phyloP scores from a whole-genome alignment of 305 asterid species.

The Salvia sclarea region DNA sequence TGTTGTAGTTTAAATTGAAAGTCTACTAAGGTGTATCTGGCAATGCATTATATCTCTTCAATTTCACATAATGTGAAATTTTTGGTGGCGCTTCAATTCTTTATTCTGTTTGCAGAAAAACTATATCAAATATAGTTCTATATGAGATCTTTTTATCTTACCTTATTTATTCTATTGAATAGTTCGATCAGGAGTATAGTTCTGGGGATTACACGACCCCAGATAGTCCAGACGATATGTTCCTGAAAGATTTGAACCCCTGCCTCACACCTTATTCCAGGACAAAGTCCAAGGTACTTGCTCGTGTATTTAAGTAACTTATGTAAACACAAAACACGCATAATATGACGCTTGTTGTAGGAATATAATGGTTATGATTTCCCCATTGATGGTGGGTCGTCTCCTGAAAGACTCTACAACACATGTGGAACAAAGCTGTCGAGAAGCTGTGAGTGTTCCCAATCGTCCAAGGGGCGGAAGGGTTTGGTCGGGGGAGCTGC shows the following conservation, averaged over 20 bases:
- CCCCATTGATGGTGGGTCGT: constrained; percentile 40
- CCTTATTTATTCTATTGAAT: constrained; percentile 9
- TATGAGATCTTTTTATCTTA: background rate
- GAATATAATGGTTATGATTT: constrained; percentile 54
- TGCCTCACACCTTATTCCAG: constrained; percentile 84
- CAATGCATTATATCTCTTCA: background rate
- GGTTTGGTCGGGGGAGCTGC: constrained; percentile 34
- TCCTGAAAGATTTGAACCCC: constrained; percentile 85
- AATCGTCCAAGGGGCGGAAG: constrained; percentile 43
- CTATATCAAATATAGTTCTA: background rate
- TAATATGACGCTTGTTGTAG: constrained; percentile 38
- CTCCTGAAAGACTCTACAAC: constrained; percentile 37
- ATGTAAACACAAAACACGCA: background rate
- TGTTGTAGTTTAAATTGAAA: background rate
- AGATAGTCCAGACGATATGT: constrained; percentile 82
- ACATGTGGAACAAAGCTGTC: constrained; percentile 54
- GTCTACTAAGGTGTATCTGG: background rate
- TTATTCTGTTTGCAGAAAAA: background rate
- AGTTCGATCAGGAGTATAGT: constrained; percentile 66
- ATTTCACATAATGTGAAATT: background rate
- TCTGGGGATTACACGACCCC: constrained; percentile 71
- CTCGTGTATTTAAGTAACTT: background rate
- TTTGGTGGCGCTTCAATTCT: background rate
- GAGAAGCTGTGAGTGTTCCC: constrained; percentile 66
- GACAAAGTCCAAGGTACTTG: constrained; percentile 70